Evolutionary conservation across 2,329 filamentous ascomycete species (phyloP).

Genomic region (Emmonsia crescens): DNA sequence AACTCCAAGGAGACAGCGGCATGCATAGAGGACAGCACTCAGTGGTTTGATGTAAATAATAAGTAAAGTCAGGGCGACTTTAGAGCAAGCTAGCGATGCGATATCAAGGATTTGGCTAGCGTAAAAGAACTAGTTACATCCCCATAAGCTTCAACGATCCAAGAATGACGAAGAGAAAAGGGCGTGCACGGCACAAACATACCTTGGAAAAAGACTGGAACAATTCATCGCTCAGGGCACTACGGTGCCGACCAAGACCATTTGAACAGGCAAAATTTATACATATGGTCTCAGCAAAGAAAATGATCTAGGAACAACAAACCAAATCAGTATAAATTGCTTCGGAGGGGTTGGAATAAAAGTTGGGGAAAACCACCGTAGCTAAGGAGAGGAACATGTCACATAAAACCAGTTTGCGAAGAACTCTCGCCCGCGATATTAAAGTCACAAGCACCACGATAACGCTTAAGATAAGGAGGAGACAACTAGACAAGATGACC

Average conservation of each 20-base stretch:
- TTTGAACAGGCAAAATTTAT: slow-evolving; percentile 13
- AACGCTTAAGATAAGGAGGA: slow-evolving; percentile 13
- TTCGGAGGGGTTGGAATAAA: background rate
- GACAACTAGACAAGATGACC: slow-evolving; percentile 9
- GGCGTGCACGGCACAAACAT: slow-evolving; percentile 6
- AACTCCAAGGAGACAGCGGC: slow-evolving; percentile 12
- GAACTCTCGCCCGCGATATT: slow-evolving; percentile 11
- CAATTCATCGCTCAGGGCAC: slow-evolving; percentile 9
- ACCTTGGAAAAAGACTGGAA: slow-evolving; percentile 16
- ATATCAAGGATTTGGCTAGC: slow-evolving; percentile 17
- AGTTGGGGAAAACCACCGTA: slow-evolving; percentile 11
- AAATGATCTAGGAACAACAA: slow-evolving; percentile 2
- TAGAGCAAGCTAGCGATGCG: slow-evolving; percentile 13
- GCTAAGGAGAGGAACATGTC: slow-evolving; percentile 13
- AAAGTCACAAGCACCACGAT: slow-evolving; percentile 15
- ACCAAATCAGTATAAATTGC: background rate
- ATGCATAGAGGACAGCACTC: slow-evolving; percentile 12
- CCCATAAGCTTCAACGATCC: background rate
- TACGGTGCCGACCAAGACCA: slow-evolving; percentile 14
- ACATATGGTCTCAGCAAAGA: slow-evolving; percentile 12
- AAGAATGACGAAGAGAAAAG: background rate
- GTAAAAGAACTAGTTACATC: slow-evolving; percentile 13
- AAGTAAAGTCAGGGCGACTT: slow-evolving; percentile 16
- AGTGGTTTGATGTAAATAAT: slow-evolving; percentile 18
- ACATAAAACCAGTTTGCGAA: slow-evolving; percentile 12